phyloP scores from a whole-genome alignment of 2,329 filamentous ascomycete species.

The Cladorrhinum sp. region DNA sequence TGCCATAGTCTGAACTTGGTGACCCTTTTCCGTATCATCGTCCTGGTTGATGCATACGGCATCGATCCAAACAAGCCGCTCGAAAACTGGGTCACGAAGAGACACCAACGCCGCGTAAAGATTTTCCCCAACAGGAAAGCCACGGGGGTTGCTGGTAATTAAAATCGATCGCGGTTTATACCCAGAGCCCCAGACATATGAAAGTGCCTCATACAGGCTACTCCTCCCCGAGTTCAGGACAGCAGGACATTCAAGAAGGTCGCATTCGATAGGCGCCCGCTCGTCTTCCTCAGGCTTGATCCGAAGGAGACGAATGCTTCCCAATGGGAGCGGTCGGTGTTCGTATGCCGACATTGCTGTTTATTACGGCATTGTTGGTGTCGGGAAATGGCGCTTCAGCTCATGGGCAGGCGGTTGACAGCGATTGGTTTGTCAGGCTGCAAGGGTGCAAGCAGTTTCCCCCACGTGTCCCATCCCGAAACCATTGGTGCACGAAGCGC shows the following conservation, averaged over 20 bases:
- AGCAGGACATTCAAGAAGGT: not conserved
- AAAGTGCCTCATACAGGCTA: not conserved
- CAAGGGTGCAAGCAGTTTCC: no score
- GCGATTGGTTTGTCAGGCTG: no score
- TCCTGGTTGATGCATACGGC: slow-evolving; percentile 1
- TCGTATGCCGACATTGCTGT: not conserved
- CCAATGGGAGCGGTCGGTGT: not conserved
- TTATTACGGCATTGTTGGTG: no score
- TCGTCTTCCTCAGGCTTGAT: not conserved
- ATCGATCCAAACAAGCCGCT: not conserved
- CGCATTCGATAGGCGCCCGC: not conserved
- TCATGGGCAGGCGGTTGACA: no score
- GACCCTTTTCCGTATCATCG: not conserved
- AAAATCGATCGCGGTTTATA: not conserved
- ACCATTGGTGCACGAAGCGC: no score
- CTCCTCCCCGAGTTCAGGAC: not conserved
- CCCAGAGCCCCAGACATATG: not conserved
- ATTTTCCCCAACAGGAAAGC: not conserved
- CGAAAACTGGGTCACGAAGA: not conserved
- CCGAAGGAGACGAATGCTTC: not conserved
- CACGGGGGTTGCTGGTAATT: not conserved
- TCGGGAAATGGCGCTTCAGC: no score
- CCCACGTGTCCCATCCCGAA: no score
- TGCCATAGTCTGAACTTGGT: not conserved
- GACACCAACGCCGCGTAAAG: not conserved